Evolutionary conservation across 1,284 basidiomycete genomes (phyloP).

Genomic region (Boletus calvinii): DNA sequence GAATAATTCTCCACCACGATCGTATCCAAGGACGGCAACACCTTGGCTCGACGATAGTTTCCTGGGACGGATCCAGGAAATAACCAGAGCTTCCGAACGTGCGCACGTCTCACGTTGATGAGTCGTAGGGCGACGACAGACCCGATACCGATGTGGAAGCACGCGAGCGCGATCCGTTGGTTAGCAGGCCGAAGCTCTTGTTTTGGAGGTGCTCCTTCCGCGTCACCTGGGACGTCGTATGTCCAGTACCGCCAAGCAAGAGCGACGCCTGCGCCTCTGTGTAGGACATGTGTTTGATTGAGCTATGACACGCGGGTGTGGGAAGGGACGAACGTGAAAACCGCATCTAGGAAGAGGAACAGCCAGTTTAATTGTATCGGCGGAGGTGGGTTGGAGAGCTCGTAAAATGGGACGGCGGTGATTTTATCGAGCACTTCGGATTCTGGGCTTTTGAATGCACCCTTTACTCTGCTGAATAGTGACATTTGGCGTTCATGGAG

Average conservation of each 20-base stretch:
- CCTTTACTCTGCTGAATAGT: constrained; percentile 3
- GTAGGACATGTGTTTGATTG: not conserved
- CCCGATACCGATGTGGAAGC: constrained; percentile 33
- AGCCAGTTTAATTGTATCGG: constrained; percentile 26
- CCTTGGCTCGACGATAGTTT: constrained; percentile 22
- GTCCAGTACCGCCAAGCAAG: constrained; percentile 34
- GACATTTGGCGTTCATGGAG: constrained; percentile 18
- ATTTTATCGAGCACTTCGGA: constrained; percentile 28
- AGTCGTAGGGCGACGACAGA: constrained; percentile 29
- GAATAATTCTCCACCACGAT: constrained; percentile 29
- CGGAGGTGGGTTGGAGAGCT: constrained; percentile 17
- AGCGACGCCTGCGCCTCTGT: constrained; percentile 41
- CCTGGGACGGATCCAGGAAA: constrained; percentile 28
- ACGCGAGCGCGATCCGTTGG: constrained; percentile 30
- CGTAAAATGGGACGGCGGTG: constrained; percentile 25
- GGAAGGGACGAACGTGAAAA: constrained; percentile 40
- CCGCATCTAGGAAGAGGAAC: constrained; percentile 63
- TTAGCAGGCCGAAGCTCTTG: constrained; percentile 31
- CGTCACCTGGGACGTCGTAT: constrained; percentile 15
- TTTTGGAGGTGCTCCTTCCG: constrained; percentile 16
- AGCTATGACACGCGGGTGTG: not conserved
- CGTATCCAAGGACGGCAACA: constrained; percentile 27
- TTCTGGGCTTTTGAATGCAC: constrained; percentile 58
- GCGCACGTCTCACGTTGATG: constrained; percentile 27
- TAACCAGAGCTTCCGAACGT: constrained; percentile 33